A percentile compares a stretch with the other conserved stretches of the same genome.
Conservation (phyloP, 1,284 basidiomycete species). For the Rugosomyces carneus region DNA sequence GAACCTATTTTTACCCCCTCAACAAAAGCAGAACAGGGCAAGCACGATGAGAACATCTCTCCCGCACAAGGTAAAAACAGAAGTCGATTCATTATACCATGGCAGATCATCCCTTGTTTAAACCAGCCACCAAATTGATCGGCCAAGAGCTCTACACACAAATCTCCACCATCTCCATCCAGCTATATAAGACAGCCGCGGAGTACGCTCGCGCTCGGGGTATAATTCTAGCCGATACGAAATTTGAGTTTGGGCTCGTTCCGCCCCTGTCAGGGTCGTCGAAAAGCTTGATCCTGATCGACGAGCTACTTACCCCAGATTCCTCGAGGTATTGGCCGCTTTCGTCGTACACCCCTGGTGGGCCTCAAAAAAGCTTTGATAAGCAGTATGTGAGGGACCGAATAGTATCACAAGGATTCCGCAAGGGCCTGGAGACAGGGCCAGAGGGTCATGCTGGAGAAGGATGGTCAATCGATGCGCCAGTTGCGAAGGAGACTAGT, state of each 20-base stretch:
- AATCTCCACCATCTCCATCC: slow-evolving; percentile 55
- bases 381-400: slow-evolving; percentile 97
- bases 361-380: slow-evolving; percentile 87
- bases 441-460: slow-evolving; percentile 59
- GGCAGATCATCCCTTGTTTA: too few species aligned
- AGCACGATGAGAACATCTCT: slow-evolving; percentile 97
- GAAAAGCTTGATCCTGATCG: slow-evolving; percentile 70
- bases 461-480: slow-evolving; percentile 72
- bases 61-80: slow-evolving; percentile 76
- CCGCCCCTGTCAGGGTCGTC: slow-evolving; percentile 25
- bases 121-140: slow-evolving; percentile 62
- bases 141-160: slow-evolving; percentile 62
- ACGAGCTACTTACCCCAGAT: slow-evolving; percentile 96
- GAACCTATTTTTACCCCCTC: slow-evolving; percentile 93
- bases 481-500: slow-evolving; percentile 75
- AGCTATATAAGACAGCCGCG: slow-evolving; percentile 75
- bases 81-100: too few species aligned
- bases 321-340: slow-evolving; percentile 96
- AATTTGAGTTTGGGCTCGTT: slow-evolving; percentile 83
- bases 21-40: slow-evolving; percentile 93
- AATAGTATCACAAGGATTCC: slow-evolving; percentile 69
- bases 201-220: slow-evolving; percentile 73
- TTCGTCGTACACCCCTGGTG: slow-evolving; percentile 68
- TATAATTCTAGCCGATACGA: slow-evolving; percentile 95
- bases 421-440: slow-evolving; percentile 74